phyloP scores from a whole-genome alignment of 768 basidiomycete genomes.

The Boletus rubescentipes region DNA sequence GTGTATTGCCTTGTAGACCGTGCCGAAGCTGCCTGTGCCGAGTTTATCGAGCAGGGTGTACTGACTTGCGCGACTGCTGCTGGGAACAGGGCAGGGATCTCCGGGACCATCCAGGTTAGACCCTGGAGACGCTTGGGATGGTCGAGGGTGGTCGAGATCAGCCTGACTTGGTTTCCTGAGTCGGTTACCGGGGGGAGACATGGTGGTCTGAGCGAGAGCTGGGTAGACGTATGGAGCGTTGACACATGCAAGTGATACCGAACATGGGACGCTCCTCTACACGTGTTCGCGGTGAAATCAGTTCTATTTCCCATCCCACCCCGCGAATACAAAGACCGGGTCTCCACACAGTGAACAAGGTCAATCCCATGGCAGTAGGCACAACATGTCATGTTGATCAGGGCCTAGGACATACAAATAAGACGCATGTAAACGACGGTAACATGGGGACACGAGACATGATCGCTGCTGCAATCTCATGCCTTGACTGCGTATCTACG shows the following conservation, averaged over 20 bases:
- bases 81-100: constrained; percentile 70
- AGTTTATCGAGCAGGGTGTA: constrained; percentile 94
- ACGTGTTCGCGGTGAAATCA: constrained; percentile 24
- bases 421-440: constrained; percentile 31
- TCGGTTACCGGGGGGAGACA: constrained; percentile 40
- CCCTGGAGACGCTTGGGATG: constrained; percentile 50
- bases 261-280: constrained; percentile 19
- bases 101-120: constrained; percentile 39
- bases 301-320: constrained; percentile 5
- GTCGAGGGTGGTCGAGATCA: constrained; percentile 38
- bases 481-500: constrained; percentile 97
- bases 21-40: constrained; percentile 96
- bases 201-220: constrained; percentile 33
- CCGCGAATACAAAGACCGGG: background rate
- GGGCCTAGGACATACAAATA: constrained; percentile 41
- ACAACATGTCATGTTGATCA: constrained; percentile 35
- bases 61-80: constrained; percentile 82
- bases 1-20: constrained; percentile 96
- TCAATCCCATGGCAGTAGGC: constrained; percentile 18
- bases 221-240: constrained; percentile 7
- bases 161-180: constrained; percentile 40
- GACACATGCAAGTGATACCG: constrained; percentile 21
- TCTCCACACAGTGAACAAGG: background rate
- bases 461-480: constrained; percentile 39
- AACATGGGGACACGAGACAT: constrained; percentile 18